Percentiles rank a stretch among this genome's conserved stretches.
Evolutionary conservation across 2,329 filamentous ascomycete genomes (phyloP).

Genomic region (Graphilbum fragrans): DNA sequence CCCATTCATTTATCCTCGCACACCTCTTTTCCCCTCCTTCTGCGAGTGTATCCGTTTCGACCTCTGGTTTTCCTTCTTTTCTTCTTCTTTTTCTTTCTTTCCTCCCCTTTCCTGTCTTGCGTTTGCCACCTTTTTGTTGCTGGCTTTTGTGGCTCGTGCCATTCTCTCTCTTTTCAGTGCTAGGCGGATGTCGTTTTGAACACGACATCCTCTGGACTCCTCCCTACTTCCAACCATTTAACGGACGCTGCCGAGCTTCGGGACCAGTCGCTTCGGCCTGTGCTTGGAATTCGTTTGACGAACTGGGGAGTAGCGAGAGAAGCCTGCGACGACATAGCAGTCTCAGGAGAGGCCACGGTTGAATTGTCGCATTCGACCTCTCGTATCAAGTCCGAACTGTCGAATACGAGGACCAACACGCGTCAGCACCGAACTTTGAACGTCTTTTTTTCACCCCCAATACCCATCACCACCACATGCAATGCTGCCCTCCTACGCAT

Average conservation of each 20-base stretch:
- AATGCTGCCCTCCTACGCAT: slow-evolving; percentile 51
- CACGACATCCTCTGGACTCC: not conserved
- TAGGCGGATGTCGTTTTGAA: too few relatives aligned
- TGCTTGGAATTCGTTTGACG: too few relatives aligned
- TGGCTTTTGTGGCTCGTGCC: not conserved
- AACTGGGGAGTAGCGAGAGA: too few relatives aligned
- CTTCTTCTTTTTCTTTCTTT: slow-evolving; percentile 29
- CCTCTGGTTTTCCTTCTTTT: slow-evolving; percentile 1
- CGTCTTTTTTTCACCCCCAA: not conserved
- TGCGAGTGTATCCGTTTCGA: not conserved
- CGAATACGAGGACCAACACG: too few relatives aligned
- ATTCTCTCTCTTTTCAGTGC: too few relatives aligned
- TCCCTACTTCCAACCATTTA: not conserved
- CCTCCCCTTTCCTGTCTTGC: slow-evolving; percentile 27
- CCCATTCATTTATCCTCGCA: slow-evolving; percentile 4
- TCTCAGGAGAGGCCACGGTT: too few relatives aligned
- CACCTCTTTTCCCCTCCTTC: not conserved
- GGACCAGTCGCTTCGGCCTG: too few relatives aligned
- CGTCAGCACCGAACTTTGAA: too few relatives aligned
- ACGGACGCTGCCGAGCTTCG: not conserved
- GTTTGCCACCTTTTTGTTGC: not conserved
- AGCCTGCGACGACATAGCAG: too few relatives aligned
- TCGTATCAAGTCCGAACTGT: too few relatives aligned
- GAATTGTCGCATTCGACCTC: too few relatives aligned
- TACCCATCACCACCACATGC: not conserved